Percentiles rank a stretch among this genome's conserved stretches.
Evolutionary conservation across 495 filamentous ascomycete genomes (phyloP).

Genomic region (Aspergillus sclerotiicarbonarius): DNA sequence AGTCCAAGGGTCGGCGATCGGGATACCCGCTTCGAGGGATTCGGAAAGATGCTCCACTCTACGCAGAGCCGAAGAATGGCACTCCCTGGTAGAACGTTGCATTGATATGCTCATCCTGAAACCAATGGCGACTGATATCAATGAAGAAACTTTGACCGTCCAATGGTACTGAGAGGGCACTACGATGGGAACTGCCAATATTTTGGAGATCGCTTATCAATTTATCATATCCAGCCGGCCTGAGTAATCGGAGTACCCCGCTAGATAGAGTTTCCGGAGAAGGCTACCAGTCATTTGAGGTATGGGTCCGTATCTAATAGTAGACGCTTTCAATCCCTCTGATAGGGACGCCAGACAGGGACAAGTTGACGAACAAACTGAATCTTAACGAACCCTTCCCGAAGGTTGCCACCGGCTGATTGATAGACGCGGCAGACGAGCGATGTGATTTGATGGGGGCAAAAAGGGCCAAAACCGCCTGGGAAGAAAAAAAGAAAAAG

Average conservation of each 20-base stretch:
- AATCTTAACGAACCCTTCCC: constrained; percentile 13
- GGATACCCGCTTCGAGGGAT: constrained; percentile 20
- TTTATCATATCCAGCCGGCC: neutral
- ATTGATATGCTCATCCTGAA: constrained; percentile 13
- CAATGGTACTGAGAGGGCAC: neutral
- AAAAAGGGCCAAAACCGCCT: neutral
- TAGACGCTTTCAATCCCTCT: constrained; percentile 1
- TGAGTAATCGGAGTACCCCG: constrained; percentile 2
- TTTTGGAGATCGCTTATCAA: neutral
- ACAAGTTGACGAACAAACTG: constrained; percentile 11
- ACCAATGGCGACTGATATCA: constrained; percentile 7
- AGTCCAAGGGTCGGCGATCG: constrained; percentile 18
- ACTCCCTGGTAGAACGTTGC: constrained; percentile 6
- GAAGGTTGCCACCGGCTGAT: constrained; percentile 15
- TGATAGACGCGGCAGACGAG: neutral
- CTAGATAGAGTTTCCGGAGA: constrained; percentile 9
- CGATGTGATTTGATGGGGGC: neutral
- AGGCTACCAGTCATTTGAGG: constrained; percentile 7
- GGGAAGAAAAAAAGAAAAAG: neutral
- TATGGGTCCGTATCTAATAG: constrained; percentile 3
- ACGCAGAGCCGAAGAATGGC: constrained; percentile 19
- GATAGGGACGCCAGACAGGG: constrained; percentile 19
- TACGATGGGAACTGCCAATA: neutral
- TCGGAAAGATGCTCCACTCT: constrained; percentile 20
- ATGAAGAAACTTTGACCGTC: neutral